Percentiles rank a stretch among this genome's conserved stretches.
Conservation (phyloP, 108 stramenopile species). For the Fragilariopsis cylindrus region DNA sequence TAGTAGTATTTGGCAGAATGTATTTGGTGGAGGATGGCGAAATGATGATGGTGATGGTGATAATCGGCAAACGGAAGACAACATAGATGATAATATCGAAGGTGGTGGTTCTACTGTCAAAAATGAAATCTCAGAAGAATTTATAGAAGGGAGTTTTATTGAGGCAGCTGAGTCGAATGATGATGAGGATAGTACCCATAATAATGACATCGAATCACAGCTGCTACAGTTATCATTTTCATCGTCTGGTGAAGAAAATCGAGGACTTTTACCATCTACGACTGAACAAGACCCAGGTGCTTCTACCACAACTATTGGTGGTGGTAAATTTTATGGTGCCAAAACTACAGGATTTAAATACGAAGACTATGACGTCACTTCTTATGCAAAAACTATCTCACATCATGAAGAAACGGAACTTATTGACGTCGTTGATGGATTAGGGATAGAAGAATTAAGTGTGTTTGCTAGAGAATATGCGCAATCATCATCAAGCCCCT, state of each 20-base stretch:
- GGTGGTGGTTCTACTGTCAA: too few species aligned
- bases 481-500: constrained; percentile 38
- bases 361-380: constrained; percentile 14
- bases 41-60: background rate
- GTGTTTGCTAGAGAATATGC: constrained; percentile 68
- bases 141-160: background rate
- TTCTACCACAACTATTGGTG: too few species aligned
- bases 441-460: constrained; percentile 77
- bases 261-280: too few species aligned
- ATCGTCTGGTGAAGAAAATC: too few species aligned
- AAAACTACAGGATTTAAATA: constrained; percentile 20
- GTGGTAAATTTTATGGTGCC: constrained; percentile 3
- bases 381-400: constrained; percentile 19
- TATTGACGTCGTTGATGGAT: constrained; percentile 20
- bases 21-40: background rate
- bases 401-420: constrained; percentile 28
- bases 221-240: too few species aligned
- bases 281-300: too few species aligned
- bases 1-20: background rate
- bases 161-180: too few species aligned
- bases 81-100: background rate
- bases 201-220: background rate
- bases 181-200: background rate
- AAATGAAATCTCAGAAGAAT: background rate
- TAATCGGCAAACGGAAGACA: background rate